A percentile compares a stretch with the other conserved stretches of the same genome.
Conservation (phyloP, 2,329 filamentous ascomycete species). For the Colletotrichum eremochloae region DNA sequence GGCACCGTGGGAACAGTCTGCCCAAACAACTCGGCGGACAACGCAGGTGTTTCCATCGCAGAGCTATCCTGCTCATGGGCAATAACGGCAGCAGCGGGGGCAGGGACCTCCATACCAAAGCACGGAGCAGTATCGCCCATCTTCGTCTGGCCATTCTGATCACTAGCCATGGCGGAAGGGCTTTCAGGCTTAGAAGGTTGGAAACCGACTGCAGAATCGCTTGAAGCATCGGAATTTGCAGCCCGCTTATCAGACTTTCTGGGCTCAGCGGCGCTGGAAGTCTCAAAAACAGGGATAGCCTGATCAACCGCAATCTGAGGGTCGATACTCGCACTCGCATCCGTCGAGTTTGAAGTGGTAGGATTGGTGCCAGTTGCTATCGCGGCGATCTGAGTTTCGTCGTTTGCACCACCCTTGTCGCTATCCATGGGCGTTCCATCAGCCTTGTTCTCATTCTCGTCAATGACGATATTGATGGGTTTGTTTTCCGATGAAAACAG, state of each 20-base stretch:
- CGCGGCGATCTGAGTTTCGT: background rate
- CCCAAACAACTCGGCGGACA: background rate
- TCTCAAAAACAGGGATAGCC: background rate
- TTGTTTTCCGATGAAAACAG: background rate
- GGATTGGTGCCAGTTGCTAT: background rate
- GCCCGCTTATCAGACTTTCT: background rate
- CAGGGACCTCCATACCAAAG: background rate
- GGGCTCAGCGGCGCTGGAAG: background rate
- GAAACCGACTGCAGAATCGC: constrained; percentile 1
- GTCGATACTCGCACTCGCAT: background rate
- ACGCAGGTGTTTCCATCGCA: background rate
- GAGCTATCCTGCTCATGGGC: background rate
- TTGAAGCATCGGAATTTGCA: background rate
- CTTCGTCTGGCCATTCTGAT: background rate
- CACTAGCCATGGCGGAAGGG: background rate
- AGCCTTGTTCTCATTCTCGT: background rate
- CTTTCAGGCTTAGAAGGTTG: background rate
- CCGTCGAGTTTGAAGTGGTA: background rate
- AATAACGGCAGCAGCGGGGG: background rate
- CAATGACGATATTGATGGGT: background rate
- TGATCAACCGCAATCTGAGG: background rate
- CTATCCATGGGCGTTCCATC: background rate
- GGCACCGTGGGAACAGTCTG: background rate
- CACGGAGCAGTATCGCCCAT: background rate
- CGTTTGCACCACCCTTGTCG: background rate